Percentiles rank a stretch among this genome's conserved stretches.
Conservation (phyloP, 495 filamentous ascomycete genomes). For the Staphylotrichum longicolle region DNA sequence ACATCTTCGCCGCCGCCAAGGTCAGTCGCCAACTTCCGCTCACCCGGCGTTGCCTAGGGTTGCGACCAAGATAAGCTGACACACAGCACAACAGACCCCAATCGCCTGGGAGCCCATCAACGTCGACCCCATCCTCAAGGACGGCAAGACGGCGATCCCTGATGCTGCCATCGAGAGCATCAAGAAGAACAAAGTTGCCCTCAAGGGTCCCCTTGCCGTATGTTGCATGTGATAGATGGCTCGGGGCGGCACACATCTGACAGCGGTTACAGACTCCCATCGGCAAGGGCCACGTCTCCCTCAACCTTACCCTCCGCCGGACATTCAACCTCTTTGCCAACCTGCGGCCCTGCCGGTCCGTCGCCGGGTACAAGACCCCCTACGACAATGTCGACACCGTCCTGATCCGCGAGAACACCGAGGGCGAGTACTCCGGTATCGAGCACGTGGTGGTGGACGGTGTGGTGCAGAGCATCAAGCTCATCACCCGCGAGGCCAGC, state of each 20-base stretch:
- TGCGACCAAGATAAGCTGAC: conserved; percentile 1
- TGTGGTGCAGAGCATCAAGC: conserved; percentile 98
- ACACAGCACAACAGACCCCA: conserved; percentile 59
- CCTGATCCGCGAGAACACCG: conserved; percentile 98
- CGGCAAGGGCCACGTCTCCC: conserved; percentile 97
- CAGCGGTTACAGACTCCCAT: conserved; percentile 71
- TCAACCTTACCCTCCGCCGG: conserved; percentile 95
- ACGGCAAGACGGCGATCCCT: conserved; percentile 87
- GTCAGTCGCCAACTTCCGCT: conserved; percentile 48
- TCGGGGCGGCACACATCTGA: conserved; percentile 17
- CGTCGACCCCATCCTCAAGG: conserved; percentile 86
- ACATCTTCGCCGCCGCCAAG: conserved; percentile 93
- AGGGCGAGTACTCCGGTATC: conserved; percentile 99
- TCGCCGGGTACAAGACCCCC: conserved; percentile 95
- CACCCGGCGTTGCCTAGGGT: conserved; percentile 22
- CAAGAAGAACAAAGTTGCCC: conserved; percentile 86
- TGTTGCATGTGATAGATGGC: conserved; percentile 31
- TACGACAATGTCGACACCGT: conserved; percentile 98
- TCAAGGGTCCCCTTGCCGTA: conserved; percentile 97
- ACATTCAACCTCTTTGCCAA: conserved; percentile 99
- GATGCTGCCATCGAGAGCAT: conserved; percentile 89
- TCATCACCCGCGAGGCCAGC: conserved; percentile 89
- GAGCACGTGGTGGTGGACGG: conserved; percentile 98
- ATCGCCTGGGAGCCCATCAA: conserved; percentile 97
- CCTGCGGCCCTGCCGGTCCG: conserved; percentile 92